Evolutionary conservation across 352 stramenopile species (phyloP).

Genomic region (Phytophthora europaea): DNA sequence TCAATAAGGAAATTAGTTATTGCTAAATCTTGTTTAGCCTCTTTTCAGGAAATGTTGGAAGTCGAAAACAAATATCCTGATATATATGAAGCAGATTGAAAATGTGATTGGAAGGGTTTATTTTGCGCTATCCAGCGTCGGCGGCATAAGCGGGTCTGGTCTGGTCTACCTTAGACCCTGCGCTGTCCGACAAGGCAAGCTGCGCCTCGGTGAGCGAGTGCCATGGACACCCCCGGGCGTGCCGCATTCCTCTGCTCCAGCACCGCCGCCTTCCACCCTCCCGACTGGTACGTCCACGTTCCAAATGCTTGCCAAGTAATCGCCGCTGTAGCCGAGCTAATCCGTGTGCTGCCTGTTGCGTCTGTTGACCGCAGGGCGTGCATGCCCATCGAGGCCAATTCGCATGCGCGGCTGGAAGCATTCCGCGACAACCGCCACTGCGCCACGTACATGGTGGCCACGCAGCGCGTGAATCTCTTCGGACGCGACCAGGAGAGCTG

Average conservation of each 20-base stretch:
- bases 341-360: slow-evolving; percentile 1
- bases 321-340: background rate
- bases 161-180: slow-evolving; percentile 5
- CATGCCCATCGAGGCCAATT: slow-evolving; percentile 68
- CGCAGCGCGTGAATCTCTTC: slow-evolving; percentile 86
- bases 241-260: slow-evolving; percentile 83
- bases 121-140: slow-evolving; percentile 14
- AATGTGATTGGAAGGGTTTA: background rate
- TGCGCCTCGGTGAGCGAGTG: slow-evolving; percentile 22
- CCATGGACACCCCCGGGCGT: slow-evolving; percentile 61
- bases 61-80: background rate
- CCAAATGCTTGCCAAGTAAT: background rate
- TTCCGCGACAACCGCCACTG: slow-evolving; percentile 83
- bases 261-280: slow-evolving; percentile 83
- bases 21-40: too few species aligned
- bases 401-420: slow-evolving; percentile 78
- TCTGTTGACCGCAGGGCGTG: slow-evolving; percentile 58
- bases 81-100: background rate
- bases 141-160: slow-evolving; percentile 30
- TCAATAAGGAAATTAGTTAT: too few species aligned
- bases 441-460: slow-evolving; percentile 88
- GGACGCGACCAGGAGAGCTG: slow-evolving; percentile 87
- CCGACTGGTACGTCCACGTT: slow-evolving; percentile 62
- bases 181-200: slow-evolving; percentile 18
- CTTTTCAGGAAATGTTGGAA: background rate